Evolutionary conservation across 352 stramenopile genomes (phyloP), one percentile per base, ranked within the genome.

Genomic region (Phytopythium oedochilum): DNA sequence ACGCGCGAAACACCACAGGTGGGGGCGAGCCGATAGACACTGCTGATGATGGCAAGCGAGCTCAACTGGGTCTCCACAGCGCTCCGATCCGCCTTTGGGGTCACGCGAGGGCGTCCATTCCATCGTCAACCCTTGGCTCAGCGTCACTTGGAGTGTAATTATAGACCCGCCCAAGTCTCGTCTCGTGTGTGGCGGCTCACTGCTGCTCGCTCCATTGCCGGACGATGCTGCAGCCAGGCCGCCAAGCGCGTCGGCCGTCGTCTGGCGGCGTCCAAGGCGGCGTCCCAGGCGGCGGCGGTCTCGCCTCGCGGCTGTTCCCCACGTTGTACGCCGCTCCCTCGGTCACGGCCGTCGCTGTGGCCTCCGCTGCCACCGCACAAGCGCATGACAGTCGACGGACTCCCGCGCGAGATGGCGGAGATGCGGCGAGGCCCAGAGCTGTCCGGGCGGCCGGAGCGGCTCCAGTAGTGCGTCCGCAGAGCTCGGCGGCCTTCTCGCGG

Each of bases 401-500:
- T 11, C 1, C 29, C 8, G 46, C 2, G 15, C 9, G 28, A 25
- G 22, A 36, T 26, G 46, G 29, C n/a, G n/a, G n/a, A n/a, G n/a
- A n/a, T n/a, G n/a, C n/a, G n/a, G n/a, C n/a, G n/a, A n/a, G n/a
- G n/a, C n/a, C n/a, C n/a, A n/a, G n/a, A n/a, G n/a, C n/a, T n/a
- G n/a, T n/a, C n/a, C n/a, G n/a, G n/a, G n/a, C n/a, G n/a, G n/a
- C n/a, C n/a, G n/a, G n/a, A n/a, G n/a, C n/a, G n/a, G n/a, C n/a
- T n/a, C n/a, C n/a, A n/a, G n/a, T n/a, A n/a, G n/a, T n/a, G 42
- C 42, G 25, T 20, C 17, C 23, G 7, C 42, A 48, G 23, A 48
- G 14, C 15, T 17, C 61, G 12, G 65, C 63, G 1, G 68, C 71
- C 20, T 83, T 74, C 56, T 64, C 74, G 23, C 67, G 80, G 12